phyloP scores from a whole-genome alignment of 257 asterid species.

The Solanum pinnatisectum region DNA sequence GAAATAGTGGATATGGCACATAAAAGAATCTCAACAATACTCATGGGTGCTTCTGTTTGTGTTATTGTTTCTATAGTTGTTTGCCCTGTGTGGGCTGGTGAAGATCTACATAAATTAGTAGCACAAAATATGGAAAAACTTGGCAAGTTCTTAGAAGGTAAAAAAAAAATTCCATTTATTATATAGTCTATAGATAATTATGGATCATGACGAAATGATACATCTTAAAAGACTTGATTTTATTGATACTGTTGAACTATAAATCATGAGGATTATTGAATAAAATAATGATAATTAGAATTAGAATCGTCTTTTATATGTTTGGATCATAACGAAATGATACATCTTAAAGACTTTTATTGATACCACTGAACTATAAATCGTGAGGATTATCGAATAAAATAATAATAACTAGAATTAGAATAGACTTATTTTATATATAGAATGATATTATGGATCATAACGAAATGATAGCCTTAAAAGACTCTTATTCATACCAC shows the following conservation, averaged over 20 bases:
- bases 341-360: too few relatives aligned
- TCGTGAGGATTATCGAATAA: not conserved
- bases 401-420: not conserved
- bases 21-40: constrained; percentile 44
- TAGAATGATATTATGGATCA: too few relatives aligned
- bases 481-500: too few relatives aligned
- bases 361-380: not conserved
- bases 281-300: not conserved
- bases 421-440: not conserved
- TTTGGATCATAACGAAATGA: not conserved
- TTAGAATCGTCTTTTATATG: not conserved
- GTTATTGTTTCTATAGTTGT: constrained; percentile 42
- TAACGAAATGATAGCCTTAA: not conserved
- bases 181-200: not conserved
- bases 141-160: constrained; percentile 58
- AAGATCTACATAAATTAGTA: constrained; percentile 58
- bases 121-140: constrained; percentile 44
- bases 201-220: not conserved
- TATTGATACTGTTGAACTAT: not conserved
- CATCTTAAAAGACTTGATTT: not conserved
- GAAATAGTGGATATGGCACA: constrained; percentile 48
- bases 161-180: not conserved
- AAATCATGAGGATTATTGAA: not conserved
- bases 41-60: constrained; percentile 55
- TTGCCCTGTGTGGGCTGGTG: constrained; percentile 77